phyloP scores from a whole-genome alignment of 768 basidiomycete species.

The Lactarius trivialis region DNA sequence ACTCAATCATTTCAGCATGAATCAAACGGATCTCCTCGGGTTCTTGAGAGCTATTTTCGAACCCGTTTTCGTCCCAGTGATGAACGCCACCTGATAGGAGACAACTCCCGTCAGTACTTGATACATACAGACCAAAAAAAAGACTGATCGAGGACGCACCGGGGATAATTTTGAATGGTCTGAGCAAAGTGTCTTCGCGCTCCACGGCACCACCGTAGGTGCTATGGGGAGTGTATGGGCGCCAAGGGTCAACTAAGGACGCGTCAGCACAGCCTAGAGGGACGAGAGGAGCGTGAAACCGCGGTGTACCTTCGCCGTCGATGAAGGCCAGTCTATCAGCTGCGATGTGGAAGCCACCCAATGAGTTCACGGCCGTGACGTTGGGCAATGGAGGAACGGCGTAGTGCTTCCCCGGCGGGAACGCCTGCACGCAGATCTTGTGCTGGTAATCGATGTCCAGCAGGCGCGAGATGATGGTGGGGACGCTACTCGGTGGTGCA shows the following conservation, averaged over 20 bases:
- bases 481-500: slow-evolving; percentile 59
- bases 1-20: slow-evolving; percentile 71
- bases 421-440: slow-evolving; percentile 67
- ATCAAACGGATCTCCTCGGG: slow-evolving; percentile 74
- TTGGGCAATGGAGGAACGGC: slow-evolving; percentile 68
- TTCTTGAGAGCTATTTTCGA: slow-evolving; percentile 51
- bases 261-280: background rate
- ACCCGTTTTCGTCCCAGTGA: slow-evolving; percentile 73
- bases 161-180: slow-evolving; percentile 84
- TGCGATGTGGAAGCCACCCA: slow-evolving; percentile 81
- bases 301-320: slow-evolving; percentile 63
- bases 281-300: background rate
- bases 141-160: slow-evolving; percentile 48
- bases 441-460: slow-evolving; percentile 65
- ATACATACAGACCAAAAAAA: background rate
- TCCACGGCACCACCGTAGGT: slow-evolving; percentile 49
- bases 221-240: slow-evolving; percentile 79
- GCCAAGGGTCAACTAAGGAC: slow-evolving; percentile 77
- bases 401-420: slow-evolving; percentile 70
- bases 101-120: background rate
- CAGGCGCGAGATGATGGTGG: slow-evolving; percentile 75
- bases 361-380: slow-evolving; percentile 69
- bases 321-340: slow-evolving; percentile 82
- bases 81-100: slow-evolving; percentile 56
- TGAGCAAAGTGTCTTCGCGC: slow-evolving; percentile 61